Evolutionary conservation across 768 basidiomycete genomes (phyloP).

Genomic region (Kwoniella europaea): DNA sequence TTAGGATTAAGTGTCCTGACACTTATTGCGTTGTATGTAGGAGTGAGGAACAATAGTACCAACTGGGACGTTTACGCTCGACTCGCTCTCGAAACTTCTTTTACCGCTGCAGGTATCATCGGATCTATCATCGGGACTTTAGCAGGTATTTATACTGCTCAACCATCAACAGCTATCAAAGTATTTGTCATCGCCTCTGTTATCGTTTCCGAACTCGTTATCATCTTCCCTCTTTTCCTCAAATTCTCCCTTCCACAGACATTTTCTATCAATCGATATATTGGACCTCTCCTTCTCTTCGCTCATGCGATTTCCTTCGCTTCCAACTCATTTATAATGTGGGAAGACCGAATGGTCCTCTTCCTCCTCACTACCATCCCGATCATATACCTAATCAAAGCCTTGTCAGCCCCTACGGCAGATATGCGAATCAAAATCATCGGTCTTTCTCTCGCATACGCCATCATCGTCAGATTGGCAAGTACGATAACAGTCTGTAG

Average conservation of each 20-base stretch:
- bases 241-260: slow-evolving; percentile 14
- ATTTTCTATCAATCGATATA: slow-evolving; percentile 35
- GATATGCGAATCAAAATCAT: slow-evolving; percentile 77
- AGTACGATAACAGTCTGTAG: slow-evolving; percentile 83
- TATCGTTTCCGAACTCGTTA: slow-evolving; percentile 40
- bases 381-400: slow-evolving; percentile 69
- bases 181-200: slow-evolving; percentile 51
- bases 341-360: slow-evolving; percentile 85
- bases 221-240: slow-evolving; percentile 32
- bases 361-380: slow-evolving; percentile 69
- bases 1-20: slow-evolving; percentile 67
- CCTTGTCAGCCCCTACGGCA: slow-evolving; percentile 70
- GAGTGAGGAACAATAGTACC: slow-evolving; percentile 60
- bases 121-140: slow-evolving; percentile 63
- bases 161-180: slow-evolving; percentile 32
- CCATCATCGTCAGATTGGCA: slow-evolving; percentile 74
- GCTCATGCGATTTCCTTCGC: slow-evolving; percentile 78
- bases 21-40: slow-evolving; percentile 65
- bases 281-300: slow-evolving; percentile 53
- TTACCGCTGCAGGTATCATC: slow-evolving; percentile 64
- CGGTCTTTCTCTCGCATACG: slow-evolving; percentile 71
- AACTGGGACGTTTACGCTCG: slow-evolving; percentile 55
- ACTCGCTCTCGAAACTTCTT: slow-evolving; percentile 63
- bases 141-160: slow-evolving; percentile 35
- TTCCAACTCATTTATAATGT: slow-evolving; percentile 96